Base-by-base conservation (phyloP, 2,329 filamentous ascomycete genomes). In the Colletotrichum theobromicola region DNA sequence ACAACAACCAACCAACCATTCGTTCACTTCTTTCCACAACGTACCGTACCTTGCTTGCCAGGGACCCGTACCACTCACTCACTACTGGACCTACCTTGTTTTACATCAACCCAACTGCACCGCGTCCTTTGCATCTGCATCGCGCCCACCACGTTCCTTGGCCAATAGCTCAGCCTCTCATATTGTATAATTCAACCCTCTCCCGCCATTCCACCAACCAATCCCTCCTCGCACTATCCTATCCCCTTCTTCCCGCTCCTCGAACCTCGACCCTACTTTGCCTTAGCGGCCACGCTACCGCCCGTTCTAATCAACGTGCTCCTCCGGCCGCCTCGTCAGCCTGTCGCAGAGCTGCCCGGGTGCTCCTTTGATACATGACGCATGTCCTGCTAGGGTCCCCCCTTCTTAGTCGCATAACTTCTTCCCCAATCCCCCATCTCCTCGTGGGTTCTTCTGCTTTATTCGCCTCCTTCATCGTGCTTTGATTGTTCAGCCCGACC, bases 291-390 rank as follows among this genome's bases (percentile, higher is more conserved):
- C 58, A 65, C 68, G 68, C 62, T 72, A 71, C 55, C 60, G 62
- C 55, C 67, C 68, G 57, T 74, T n/a, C 72, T 67, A 72, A 67
- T 50, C 68, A 74, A 50, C 62, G 69, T 72, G 72, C 68, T 63
- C 42, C 68, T 65, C 61, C 60, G 72, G 46, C 72, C 58, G 72
- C 67, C 64, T 67, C 66, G 63, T 32, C 63, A 76, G 67, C 67
- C 72, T 76, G 72, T 76, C 67, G 75, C 72, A 75, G 53, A 76
- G 57, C 72, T 75, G 63, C 46, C 70, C 50, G 75, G 66, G 75
- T 75, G 66, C 67, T 76, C 66, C 75, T 75, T 65, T 69, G 74
- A 71, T 76, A 76, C 75, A 76, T 76, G 74, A 76, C 75, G 75
- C 75, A 76, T 69, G 50, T 60, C 57, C 62, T 68, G 75, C 75